These are phyloP conservation scores for Podaxis pistillaris DNA, from an alignment of 768 basidiomycete species.

Conservation along the genomic window DNA sequence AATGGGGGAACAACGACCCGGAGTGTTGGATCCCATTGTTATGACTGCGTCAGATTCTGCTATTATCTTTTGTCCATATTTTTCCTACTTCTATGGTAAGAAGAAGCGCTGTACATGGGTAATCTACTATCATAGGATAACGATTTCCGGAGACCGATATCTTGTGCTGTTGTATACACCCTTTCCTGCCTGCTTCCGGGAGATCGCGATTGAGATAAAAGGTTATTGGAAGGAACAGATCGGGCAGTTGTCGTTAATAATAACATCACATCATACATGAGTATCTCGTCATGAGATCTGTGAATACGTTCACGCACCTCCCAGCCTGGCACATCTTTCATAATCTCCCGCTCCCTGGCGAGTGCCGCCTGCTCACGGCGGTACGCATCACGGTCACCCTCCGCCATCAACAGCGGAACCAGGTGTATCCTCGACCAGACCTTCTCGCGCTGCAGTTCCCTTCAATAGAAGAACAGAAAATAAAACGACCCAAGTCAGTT, in stretches of 20 bases:
- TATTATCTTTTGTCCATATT: conserved; percentile 11
- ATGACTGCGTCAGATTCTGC: conserved; percentile 13
- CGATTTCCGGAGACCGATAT: conserved; percentile 51
- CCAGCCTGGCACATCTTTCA: conserved; percentile 94
- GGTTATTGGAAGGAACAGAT: conserved; percentile 18
- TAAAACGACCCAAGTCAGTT: conserved; percentile 38
- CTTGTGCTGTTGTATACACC: conserved; percentile 80
- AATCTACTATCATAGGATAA: conserved; percentile 29
- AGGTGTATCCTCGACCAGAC: conserved; percentile 95
- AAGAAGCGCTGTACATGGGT: conserved; percentile 5
- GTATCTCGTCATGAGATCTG: conserved; percentile 13
- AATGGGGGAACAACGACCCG: conserved; percentile 20
- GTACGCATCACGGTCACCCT: conserved; percentile 89
- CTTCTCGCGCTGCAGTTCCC: conserved; percentile 91
- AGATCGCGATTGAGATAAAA: conserved; percentile 14
- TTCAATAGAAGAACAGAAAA: conserved; percentile 37
- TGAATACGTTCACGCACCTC: conserved; percentile 61
- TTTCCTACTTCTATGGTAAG: background rate
- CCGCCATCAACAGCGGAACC: conserved; percentile 87
- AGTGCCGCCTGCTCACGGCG: conserved; percentile 75
- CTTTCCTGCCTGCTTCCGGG: conserved; percentile 66
- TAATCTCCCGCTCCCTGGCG: conserved; percentile 82
- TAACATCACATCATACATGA: conserved; percentile 24
- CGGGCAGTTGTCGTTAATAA: conserved; percentile 21
- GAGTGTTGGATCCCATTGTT: conserved; percentile 17